Base-by-base conservation (phyloP, 768 basidiomycete genomes). In the Psilocybe azurescens region DNA sequence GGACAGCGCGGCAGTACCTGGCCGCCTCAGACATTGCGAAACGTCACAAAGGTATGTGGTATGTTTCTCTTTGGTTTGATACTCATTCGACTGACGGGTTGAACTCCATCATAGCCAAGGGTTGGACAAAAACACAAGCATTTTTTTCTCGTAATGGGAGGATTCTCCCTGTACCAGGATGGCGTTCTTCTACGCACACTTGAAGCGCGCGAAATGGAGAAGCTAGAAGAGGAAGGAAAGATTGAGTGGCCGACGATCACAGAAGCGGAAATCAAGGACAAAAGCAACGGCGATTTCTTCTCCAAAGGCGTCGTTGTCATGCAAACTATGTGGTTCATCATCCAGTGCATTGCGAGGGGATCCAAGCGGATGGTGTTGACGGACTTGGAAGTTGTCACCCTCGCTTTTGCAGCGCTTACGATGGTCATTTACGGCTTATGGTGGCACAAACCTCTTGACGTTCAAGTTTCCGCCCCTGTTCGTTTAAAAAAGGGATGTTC, bases 401-500 rank as follows among this genome's bases (percentile, higher is more conserved):
- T 78, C 28, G 77, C 73, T 0, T 76, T 75, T 52, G 73, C 71
- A 3, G 44, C 69, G 3, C 62, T 79, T 29, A 78, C 73, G 32
- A 62, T 70, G 11, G 59, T 70, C 9, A 73, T 68, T 11, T 79
- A 77, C 60, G 36, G 55, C 0, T 51, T 76, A 1, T 80, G 80
- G 79, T 79, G 75, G 78, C 39, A 72, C 30, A 81, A 81, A 65
- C 80, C 79, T 2, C 68, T 74, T 10, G 73, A 75, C 56, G 73
- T 79, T 0, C 64, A 62, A 4, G 20, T 61, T 3, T 56, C 53
- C 11, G 33, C 47, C 8, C 65, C 51, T 11, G 48, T 63, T 13
- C 58, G 48, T 50, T 32, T 56, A 14, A 57, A 62, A n/a, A 18
- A 41, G 16, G 30, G 46, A 16, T 29, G 39, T 24, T 13, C 24